Base-by-base conservation (phyloP, 139 green algal species). In the Picochlorum costavermella region DNA sequence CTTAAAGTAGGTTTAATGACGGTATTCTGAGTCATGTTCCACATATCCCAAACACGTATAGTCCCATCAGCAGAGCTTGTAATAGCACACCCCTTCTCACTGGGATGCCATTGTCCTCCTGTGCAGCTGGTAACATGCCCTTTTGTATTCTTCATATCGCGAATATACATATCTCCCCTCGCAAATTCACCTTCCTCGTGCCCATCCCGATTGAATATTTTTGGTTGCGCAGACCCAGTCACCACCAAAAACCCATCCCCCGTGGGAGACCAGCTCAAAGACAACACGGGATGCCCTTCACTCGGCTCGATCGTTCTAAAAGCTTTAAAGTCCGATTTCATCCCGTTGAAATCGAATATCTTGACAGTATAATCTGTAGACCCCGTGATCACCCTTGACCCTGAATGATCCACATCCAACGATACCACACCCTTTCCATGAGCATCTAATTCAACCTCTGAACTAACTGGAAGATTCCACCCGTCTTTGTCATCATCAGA, bases 91-190 rank as follows among this genome's bases (percentile, higher is more conserved):
- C 77, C 69, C n/a, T 78, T 76, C 75, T 98, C 88, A 2, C 30
- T 77, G 14, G 92, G 92, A 70, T 97, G 91, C 89, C 89, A 98
- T 45, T 72, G 37, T 23, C 88, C 92, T 8, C 74, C 53, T 8
- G 78, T 94, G 60, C 86, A 84, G 16, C 81, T 82, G 3, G 76
- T 80, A 16, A 95, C 71, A 68, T 98, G 92, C 4, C 92, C 91
- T 66, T 95, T 95, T 40, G 92, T 98, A 76, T 98, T 93, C 45
- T 76, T 83, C 67, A 84, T 50, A 76, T 96, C 83, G 11, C 88
- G 72, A 50, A 98, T 94, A 84, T 98, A 98, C 91, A 97, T 97
- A 80, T 98, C 92, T 0, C 92, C 92, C 0, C 87, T 71, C 4
- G 86, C 30, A 50, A 85, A 88, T 76, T 95, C 83, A 16, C 86